Evolutionary conservation across 2,329 filamentous ascomycete species (phyloP), one percentile per base, ranked within the genome.

Genomic region (Fusarium sp.): DNA sequence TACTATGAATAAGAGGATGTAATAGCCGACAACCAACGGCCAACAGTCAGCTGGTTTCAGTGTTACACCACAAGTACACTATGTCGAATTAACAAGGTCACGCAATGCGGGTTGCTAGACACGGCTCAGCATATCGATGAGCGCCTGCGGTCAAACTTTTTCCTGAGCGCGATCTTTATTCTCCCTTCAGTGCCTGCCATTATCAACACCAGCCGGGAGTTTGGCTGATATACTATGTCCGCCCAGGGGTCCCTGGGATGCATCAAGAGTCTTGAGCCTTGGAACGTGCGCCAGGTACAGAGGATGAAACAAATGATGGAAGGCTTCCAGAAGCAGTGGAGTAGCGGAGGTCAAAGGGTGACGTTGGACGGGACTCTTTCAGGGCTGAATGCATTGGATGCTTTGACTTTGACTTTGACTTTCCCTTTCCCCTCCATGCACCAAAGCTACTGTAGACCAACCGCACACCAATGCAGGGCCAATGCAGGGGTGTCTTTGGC

Each of bases 271-370:
- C 43, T 45, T 54, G 40, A n/a, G 51, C 70, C 57, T 51, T 71
- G 62, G 65, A 46, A 54, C 67, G 41, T 67, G 69, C 71, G 70
- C 65, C 57, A 68, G 58, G 73, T 67, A 56, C 57, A 65, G 57
- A 70, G 69, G 69, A 71, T 74, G 70, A 72, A 75, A 75, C 73
- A 75, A 69, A 58, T 57, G 22, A 75, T 73, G 55, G 74, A 75
- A 75, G 65, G 48, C 68, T 75, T 75, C 74, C 68, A 75, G 74
- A 75, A 75, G 73, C 60, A 74, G 73, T 75, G 73, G 73, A 67
- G 58, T 41, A 58, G 25, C 49, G 18, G 16, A 47, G 25, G 48
- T 18, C 20, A 43, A 49, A 59, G 49, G 41, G 54, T 70, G 62
- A 67, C 67, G 49, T 70, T 67, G 67, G 67, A 51, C 41, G 47